Percentiles rank a stretch among this genome's conserved stretches.
Conservation (phyloP, 2,329 filamentous ascomycete species). For the Claviceps sp. region DNA sequence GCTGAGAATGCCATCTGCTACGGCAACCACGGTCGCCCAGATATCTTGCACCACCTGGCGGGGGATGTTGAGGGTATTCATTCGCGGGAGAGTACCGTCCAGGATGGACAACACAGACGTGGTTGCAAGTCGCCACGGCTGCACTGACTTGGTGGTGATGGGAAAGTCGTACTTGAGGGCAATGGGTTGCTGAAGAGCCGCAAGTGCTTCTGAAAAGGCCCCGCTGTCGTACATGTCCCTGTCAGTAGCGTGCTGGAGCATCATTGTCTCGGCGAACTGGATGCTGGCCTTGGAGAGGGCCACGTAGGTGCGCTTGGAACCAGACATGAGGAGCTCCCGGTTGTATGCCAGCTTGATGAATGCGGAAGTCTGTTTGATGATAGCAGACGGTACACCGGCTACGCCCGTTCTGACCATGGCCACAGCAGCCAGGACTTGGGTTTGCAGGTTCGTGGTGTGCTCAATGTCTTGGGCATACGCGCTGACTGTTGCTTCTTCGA, state of each 20-base stretch:
- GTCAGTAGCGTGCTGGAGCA: conserved; percentile 45
- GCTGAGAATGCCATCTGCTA: conserved; percentile 55
- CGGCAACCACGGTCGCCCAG: conserved; percentile 56
- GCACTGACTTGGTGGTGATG: conserved; percentile 53
- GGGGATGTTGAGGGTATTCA: conserved; percentile 36
- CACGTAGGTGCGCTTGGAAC: conserved; percentile 62
- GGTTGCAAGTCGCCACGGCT: conserved; percentile 72
- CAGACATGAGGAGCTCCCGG: conserved; percentile 18
- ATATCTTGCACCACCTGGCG: conserved; percentile 37
- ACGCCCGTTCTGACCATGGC: conserved; percentile 55
- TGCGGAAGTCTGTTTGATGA: conserved; percentile 56
- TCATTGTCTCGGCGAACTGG: conserved; percentile 48
- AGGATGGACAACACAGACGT: conserved; percentile 56
- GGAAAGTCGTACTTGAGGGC: conserved; percentile 68
- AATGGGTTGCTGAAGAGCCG: conserved; percentile 57
- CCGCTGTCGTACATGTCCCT: conserved; percentile 56
- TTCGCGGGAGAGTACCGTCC: conserved; percentile 47
- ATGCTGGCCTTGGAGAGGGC: conserved; percentile 79
- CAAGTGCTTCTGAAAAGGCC: conserved; percentile 51
- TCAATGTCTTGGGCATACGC: conserved; percentile 62
- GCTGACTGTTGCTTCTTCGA: conserved; percentile 54
- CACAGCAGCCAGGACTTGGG: conserved; percentile 52
- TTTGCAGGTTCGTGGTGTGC: conserved; percentile 59
- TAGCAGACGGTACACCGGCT: conserved; percentile 48
- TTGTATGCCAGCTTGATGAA: conserved; percentile 59